phyloP scores from a whole-genome alignment of 768 basidiomycete species.

The Saitozyma podzolica region DNA sequence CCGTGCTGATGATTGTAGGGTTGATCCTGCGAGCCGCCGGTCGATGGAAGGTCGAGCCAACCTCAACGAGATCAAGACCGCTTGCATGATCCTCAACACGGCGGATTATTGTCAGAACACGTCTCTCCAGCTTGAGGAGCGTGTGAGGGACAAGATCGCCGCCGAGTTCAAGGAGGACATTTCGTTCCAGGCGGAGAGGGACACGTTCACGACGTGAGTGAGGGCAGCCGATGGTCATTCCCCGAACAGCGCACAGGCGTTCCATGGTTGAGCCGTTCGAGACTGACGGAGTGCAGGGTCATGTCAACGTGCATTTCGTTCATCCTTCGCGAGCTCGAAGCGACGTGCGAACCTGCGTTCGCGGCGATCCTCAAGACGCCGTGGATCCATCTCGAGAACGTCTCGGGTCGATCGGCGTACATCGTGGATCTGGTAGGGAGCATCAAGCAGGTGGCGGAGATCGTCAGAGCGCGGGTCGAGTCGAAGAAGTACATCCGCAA shows the following conservation, averaged over 20 bases:
- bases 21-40: conserved; percentile 57
- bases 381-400: conserved; percentile 77
- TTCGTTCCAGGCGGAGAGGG: conserved; percentile 78
- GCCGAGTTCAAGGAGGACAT: conserved; percentile 75
- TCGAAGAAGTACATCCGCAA: conserved; percentile 93
- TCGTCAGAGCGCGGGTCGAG: conserved; percentile 77
- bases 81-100: conserved; percentile 90
- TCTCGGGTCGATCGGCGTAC: conserved; percentile 82
- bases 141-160: conserved; percentile 77
- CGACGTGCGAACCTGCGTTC: conserved; percentile 76
- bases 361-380: conserved; percentile 71
- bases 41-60: conserved; percentile 82
- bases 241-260: too few species aligned
- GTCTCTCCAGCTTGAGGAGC: conserved; percentile 89
- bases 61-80: conserved; percentile 69
- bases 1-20: background rate
- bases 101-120: conserved; percentile 96
- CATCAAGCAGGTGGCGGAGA: conserved; percentile 72
- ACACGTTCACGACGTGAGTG: conserved; percentile 79
- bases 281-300: conserved; percentile 58
- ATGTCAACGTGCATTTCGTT: conserved; percentile 79
- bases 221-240: background rate
- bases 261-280: too few species aligned
- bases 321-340: conserved; percentile 80
- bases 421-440: conserved; percentile 72